Evolutionary conservation across 371 early-diverging fungal species (phyloP).

Genomic region (Mycotypha africana): DNA sequence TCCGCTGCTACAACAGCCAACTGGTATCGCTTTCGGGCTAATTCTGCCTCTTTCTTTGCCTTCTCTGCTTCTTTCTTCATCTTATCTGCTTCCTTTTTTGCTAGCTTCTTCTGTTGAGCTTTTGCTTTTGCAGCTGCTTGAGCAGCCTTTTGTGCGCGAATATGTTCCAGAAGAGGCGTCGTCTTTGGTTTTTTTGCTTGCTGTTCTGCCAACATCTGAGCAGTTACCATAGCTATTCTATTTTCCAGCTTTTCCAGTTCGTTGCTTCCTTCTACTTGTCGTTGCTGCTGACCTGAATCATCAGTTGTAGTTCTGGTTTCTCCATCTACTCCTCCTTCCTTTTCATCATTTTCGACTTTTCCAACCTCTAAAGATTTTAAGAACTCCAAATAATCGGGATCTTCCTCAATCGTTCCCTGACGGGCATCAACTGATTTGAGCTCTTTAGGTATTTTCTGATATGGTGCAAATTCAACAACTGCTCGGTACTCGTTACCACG

Average conservation of each 20-base stretch:
- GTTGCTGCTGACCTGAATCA: constrained; percentile 30
- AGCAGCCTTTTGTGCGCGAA: constrained; percentile 75
- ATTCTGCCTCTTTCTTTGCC: no score
- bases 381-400: constrained; percentile 74
- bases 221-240: constrained; percentile 43
- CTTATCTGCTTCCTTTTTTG: constrained; percentile 33
- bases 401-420: constrained; percentile 74
- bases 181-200: constrained; percentile 50
- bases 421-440: constrained; percentile 61
- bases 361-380: constrained; percentile 60
- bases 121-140: constrained; percentile 48
- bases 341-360: no score
- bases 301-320: no score
- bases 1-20: no score
- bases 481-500: constrained; percentile 68
- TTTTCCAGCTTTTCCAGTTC: constrained; percentile 50
- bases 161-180: constrained; percentile 71
- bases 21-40: no score
- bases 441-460: constrained; percentile 67
- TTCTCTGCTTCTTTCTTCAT: constrained; percentile 1
- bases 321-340: no score
- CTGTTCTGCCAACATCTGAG: constrained; percentile 40
- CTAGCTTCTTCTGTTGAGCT: constrained; percentile 35
- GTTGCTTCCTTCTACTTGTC: constrained; percentile 28
- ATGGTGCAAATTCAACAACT: constrained; percentile 79